Base-by-base conservation (phyloP, 306 rosid genomes). In the Pterocarpus macrocarpus region DNA sequence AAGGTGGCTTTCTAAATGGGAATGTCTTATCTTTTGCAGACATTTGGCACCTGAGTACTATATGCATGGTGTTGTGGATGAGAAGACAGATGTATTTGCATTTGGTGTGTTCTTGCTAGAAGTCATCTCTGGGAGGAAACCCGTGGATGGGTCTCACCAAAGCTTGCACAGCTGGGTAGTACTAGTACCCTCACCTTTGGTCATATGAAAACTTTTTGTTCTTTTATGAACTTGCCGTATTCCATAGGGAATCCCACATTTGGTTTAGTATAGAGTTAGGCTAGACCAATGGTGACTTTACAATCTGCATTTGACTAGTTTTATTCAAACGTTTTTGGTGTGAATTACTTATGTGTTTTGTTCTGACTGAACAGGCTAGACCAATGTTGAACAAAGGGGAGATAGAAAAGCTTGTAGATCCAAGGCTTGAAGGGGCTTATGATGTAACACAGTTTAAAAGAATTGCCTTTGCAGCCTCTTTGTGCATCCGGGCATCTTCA, bases 61-160 rank as follows among this genome's bases (percentile, higher is more conserved):
- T 68, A 77, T 90, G 93, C 97, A 96, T 84, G 99, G 99, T 67
- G 92, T 96, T 75, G 97, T 96, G 76, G 99, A 96, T 85, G 99
- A 96, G 90, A 96, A 96, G 70, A 96, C 98, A 71, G 99, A 96
- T 84, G 99, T 96, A 9, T 96, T 96, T 91, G 99, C 99, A 10
- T 96, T 90, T 85, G 99, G 99, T 50, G 98, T 96, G 22, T 88
- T 96, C 74, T 79, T 96, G 63, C 80, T 96, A 45, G 98, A 96
- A 80, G 80, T 93, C 57, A 88, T 96, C 69, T 89, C 99, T 44
- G 99, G 99, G 10, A 90, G 97, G 65, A 93, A 87, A 82, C 98
- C 99, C 1, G 99, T 92, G 11, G 96, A 96, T 85, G 90, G 94
- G 8, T 91, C 97, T 83, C 88, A 96, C 90, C 97, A 88, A 87